A percentile compares a stretch with the other conserved stretches of the same genome.
phyloP scores from a whole-genome alignment of 805 yeast species.

The Kuraishia hungarica region DNA sequence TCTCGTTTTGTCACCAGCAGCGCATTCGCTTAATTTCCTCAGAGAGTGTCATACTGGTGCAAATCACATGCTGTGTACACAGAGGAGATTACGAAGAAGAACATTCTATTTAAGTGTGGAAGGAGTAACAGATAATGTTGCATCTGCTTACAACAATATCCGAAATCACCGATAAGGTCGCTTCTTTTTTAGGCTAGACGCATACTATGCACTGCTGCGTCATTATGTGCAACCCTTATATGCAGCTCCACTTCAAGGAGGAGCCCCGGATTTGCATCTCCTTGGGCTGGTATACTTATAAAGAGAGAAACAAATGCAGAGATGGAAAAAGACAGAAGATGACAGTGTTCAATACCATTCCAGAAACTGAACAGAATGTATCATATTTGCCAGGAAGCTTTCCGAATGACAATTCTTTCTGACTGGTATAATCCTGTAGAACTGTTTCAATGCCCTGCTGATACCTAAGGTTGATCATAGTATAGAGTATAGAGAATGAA shows the following conservation, averaged over 20 bases:
- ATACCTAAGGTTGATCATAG: background rate
- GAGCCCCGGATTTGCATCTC: background rate
- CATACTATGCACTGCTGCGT: background rate
- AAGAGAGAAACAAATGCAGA: background rate
- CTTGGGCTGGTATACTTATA: background rate
- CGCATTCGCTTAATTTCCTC: background rate
- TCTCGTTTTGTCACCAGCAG: background rate
- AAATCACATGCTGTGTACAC: too few species aligned
- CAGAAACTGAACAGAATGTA: background rate
- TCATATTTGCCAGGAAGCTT: background rate
- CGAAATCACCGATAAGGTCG: background rate
- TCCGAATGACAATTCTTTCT: background rate
- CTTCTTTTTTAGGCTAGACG: background rate
- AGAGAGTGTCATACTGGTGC: background rate
- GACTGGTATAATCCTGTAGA: background rate
- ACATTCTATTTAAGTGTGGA: background rate
- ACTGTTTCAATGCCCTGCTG: background rate
- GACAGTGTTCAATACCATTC: background rate
- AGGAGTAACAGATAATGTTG: background rate
- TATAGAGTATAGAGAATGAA: background rate
- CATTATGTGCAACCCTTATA: background rate
- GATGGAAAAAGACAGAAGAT: background rate
- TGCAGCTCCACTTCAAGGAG: background rate
- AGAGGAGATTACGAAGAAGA: too few species aligned
- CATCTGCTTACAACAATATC: background rate